Conservation (phyloP, 2,329 filamentous ascomycete genomes). For the Venturia nashicola region DNA sequence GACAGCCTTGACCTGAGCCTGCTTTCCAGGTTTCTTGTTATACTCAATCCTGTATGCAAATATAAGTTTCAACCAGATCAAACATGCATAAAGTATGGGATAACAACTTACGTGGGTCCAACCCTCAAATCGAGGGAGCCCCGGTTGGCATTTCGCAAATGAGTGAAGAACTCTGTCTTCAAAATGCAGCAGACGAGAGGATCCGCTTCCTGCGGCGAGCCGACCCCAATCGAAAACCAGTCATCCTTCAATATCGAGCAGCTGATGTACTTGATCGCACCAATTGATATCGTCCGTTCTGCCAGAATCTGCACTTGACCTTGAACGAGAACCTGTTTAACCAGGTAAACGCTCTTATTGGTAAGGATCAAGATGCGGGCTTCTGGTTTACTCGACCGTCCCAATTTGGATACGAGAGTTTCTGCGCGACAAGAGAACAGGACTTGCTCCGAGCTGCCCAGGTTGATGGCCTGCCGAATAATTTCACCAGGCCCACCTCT, state of each 20-base stretch:
- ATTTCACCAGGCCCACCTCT: conserved; percentile 67
- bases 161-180: conserved; percentile 95
- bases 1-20: conserved; percentile 74
- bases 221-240: conserved; percentile 88
- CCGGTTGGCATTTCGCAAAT: conserved; percentile 68
- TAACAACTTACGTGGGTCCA: conserved; percentile 45
- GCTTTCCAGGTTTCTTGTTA: conserved; percentile 94
- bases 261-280: conserved; percentile 79
- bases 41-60: conserved; percentile 59
- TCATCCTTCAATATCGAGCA: conserved; percentile 77
- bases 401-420: conserved; percentile 84
- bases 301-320: conserved; percentile 68
- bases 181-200: conserved; percentile 87
- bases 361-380: conserved; percentile 78
- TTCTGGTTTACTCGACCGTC: conserved; percentile 86
- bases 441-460: conserved; percentile 60
- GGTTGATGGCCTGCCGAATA: conserved; percentile 61
- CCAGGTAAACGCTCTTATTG: conserved; percentile 74
- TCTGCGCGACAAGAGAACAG: conserved; percentile 90
- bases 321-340: conserved; percentile 73
- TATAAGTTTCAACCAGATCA: conserved; percentile 17
- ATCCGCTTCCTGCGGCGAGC: conserved; percentile 84
- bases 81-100: not conserved
- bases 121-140: conserved; percentile 75
- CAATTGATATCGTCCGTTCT: conserved; percentile 71